phyloP scores from a whole-genome alignment of 2,329 filamentous ascomycete genomes.

The Chrysoporthe cubensis region DNA sequence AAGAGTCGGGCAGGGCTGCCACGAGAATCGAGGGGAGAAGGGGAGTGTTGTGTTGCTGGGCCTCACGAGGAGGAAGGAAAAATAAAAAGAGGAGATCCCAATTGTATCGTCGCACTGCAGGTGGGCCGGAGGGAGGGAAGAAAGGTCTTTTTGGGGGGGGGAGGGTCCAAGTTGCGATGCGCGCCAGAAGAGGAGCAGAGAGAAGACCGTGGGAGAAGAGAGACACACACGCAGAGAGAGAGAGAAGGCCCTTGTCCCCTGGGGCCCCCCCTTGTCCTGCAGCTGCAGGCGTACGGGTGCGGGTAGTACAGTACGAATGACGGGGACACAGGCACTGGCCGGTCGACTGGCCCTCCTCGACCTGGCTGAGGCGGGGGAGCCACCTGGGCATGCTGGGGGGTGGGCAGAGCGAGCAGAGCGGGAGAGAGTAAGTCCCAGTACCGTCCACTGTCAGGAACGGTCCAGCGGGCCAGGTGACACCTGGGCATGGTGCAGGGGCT shows the following conservation, averaged over 20 bases:
- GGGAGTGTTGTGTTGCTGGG: conserved; percentile 13
- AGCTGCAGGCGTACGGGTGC: too few species aligned
- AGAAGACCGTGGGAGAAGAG: not conserved
- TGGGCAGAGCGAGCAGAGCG: too few species aligned
- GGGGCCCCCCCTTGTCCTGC: too few species aligned
- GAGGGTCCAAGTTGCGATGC: not conserved
- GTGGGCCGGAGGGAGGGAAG: conserved; percentile 19
- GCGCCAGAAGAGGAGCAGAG: conserved; percentile 5
- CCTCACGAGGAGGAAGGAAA: conserved; percentile 17
- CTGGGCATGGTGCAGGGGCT: not conserved
- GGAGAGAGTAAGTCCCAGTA: not conserved
- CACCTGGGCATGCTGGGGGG: not conserved
- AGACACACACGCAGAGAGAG: not conserved
- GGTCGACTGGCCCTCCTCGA: not conserved
- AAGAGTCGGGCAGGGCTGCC: conserved; percentile 23
- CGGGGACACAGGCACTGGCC: not conserved
- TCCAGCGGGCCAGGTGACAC: conserved; percentile 1
- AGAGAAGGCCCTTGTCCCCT: not conserved
- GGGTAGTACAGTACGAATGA: too few species aligned
- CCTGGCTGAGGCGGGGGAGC: too few species aligned
- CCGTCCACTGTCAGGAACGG: conserved; percentile 4
- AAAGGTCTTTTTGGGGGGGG: conserved; percentile 20
- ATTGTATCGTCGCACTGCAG: conserved; percentile 5
- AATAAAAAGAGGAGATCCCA: not conserved
- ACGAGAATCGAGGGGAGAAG: conserved; percentile 22